These are phyloP conservation scores for Alternaria infectoria DNA, from an alignment of 2,329 filamentous ascomycete genomes.

Conservation along the genomic window DNA sequence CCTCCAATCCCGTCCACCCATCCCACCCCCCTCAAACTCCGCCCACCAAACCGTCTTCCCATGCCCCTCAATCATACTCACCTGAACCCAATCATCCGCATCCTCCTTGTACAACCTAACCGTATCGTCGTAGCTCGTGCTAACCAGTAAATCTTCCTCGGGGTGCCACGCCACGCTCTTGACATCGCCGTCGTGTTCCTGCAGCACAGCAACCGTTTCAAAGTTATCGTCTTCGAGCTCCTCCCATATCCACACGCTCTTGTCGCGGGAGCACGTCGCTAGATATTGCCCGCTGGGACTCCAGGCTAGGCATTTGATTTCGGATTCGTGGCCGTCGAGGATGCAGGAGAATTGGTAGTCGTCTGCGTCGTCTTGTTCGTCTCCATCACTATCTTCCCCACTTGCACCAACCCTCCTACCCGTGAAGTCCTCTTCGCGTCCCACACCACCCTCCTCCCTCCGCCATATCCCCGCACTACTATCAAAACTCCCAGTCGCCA, in stretches of 20 bases:
- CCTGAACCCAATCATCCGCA: conserved; percentile 91
- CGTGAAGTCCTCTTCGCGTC: conserved; percentile 34
- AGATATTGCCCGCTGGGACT: conserved; percentile 76
- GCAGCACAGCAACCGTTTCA: conserved; percentile 93
- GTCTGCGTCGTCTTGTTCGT: conserved; percentile 67
- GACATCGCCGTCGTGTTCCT: conserved; percentile 94
- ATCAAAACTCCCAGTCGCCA: conserved; percentile 94
- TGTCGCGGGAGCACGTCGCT: conserved; percentile 90
- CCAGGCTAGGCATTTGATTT: conserved; percentile 83
- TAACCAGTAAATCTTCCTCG: conserved; percentile 70
- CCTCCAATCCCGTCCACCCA: conserved; percentile 33
- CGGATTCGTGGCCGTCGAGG: conserved; percentile 92
- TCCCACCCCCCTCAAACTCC: conserved; percentile 64
- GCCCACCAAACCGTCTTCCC: conserved; percentile 88
- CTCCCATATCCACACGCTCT: conserved; percentile 98
- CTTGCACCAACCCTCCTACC: conserved; percentile 22
- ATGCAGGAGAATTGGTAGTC: conserved; percentile 94
- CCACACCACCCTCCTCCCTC: conserved; percentile 72
- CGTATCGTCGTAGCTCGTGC: conserved; percentile 95
- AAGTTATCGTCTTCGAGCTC: conserved; percentile 94
- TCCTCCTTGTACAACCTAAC: conserved; percentile 90
- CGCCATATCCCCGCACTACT: conserved; percentile 76
- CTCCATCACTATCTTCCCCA: too few species aligned
- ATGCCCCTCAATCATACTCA: conserved; percentile 81
- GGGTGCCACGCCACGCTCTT: conserved; percentile 95